Percentiles rank a stretch among this genome's conserved stretches.
phyloP scores from a whole-genome alignment of 805 yeast genomes.

The Suhomyces pyralidae region DNA sequence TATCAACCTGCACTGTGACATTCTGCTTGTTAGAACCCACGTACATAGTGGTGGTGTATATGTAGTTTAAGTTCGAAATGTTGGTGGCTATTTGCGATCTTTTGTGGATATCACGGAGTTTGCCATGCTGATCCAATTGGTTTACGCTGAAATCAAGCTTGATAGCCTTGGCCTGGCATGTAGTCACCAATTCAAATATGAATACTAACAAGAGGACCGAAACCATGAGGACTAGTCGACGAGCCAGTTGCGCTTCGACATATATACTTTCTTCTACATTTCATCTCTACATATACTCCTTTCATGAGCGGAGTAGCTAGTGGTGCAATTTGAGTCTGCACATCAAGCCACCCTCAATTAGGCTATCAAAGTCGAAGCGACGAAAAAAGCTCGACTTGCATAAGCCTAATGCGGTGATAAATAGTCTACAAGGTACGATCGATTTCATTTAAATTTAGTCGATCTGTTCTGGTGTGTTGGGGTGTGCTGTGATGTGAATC shows the following conservation, averaged over 20 bases:
- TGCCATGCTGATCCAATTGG: background rate
- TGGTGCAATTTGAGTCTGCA: background rate
- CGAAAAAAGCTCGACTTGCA: background rate
- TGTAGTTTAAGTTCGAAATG: background rate
- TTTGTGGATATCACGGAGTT: background rate
- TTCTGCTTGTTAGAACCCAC: conserved; percentile 9
- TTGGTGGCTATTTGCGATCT: background rate
- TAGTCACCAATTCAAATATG: background rate
- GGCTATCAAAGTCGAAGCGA: background rate
- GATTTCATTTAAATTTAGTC: background rate
- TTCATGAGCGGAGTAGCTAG: background rate
- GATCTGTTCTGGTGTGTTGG: background rate
- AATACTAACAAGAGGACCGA: background rate
- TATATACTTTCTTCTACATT: background rate
- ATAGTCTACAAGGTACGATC: background rate
- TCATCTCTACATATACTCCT: background rate
- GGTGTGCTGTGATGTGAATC: background rate
- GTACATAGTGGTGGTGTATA: conserved; percentile 4
- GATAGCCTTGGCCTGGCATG: background rate
- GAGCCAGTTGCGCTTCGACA: background rate
- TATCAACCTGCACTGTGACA: conserved; percentile 8
- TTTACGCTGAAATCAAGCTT: background rate
- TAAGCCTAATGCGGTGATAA: background rate
- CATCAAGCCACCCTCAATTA: background rate
- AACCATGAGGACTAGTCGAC: background rate